phyloP scores from a whole-genome alignment of 345 rosid genomes.

The Noccaea caerulescens region DNA sequence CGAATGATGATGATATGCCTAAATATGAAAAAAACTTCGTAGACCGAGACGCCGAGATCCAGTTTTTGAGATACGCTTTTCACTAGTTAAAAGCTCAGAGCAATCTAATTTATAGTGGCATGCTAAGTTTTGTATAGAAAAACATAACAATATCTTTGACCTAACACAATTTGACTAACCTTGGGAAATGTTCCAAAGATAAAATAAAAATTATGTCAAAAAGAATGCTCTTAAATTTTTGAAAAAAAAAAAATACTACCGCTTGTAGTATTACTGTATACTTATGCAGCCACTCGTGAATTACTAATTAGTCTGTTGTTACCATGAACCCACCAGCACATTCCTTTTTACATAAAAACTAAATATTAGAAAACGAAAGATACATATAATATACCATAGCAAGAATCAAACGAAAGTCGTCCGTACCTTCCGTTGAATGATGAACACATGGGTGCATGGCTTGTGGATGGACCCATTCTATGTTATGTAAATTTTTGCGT shows the following conservation, averaged over 20 bases:
- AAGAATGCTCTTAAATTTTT: no score
- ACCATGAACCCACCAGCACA: constrained; percentile 6
- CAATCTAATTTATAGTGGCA: not conserved
- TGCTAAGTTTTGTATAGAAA: not conserved
- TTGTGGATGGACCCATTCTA: constrained; percentile 32
- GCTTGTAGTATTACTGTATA: not conserved
- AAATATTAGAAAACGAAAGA: not conserved
- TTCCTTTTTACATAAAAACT: not conserved
- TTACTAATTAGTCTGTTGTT: not conserved
- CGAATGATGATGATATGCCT: not conserved
- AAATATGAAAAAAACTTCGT: no score
- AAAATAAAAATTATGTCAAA: not conserved
- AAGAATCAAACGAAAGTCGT: constrained; percentile 31
- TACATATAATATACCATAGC: constrained; percentile 18
- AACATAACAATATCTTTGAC: not conserved
- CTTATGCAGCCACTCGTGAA: not conserved
- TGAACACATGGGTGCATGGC: constrained; percentile 35
- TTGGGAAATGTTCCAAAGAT: not conserved
- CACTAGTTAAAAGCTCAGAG: not conserved
- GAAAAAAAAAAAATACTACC: not conserved
- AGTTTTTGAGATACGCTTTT: not conserved
- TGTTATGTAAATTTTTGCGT: constrained; percentile 6
- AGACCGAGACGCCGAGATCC: no score
- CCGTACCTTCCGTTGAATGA: constrained; percentile 42
- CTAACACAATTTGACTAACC: not conserved